Evolutionary conservation across 1,139 yeast genomes (phyloP), one percentile per base, ranked within the genome.

Genomic region (Suzukiozyma palmioleophila): DNA sequence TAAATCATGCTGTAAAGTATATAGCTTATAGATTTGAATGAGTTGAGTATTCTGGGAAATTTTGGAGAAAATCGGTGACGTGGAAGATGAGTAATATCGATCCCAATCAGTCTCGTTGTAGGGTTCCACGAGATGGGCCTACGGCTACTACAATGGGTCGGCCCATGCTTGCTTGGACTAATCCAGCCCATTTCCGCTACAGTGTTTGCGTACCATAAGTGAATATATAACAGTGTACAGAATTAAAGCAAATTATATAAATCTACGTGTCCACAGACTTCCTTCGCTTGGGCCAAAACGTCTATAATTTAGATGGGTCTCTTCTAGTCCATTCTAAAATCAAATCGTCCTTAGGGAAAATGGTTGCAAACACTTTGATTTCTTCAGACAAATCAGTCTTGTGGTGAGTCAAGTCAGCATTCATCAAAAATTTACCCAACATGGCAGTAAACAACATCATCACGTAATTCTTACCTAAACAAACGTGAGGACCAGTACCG

Each of bases 401-500:
- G 52, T 81, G 78, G 61, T 92, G 98, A 45, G 76, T 65, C 67
- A 92, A 78, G 60, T 92, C 92, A 41, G 90, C 75, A 51, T 77
- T 69, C 78, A 92, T 64, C 32, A 85, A 75, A 42, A 86, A 89
- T 62, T 90, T 90, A 57, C 98, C 98, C 59, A 92, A 78, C 74
- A 90, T 73, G 34, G 87, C 89, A 14, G 95, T 82, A 62, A 92
- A 84, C 50, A 90, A 78, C 79, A 88, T 82, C 78, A 86, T 73
- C 43, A 92, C 98, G 57, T 90, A 92, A 46, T 82, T 86, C 69
- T 88, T 94, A 52, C 98, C 98, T 51, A 92, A 71, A 66, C 98
- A 92, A 44, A 84, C 90, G 57, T 92, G 98, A 12, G 97, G 92
- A 43, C 98, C 98, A 40, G 95, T 82, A 45, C 98, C 98, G 56